Percentiles rank a stretch among this genome's conserved stretches.
These are phyloP conservation scores for Diaporthe citri DNA, from an alignment of 2,329 filamentous ascomycete genomes.

Conservation along the genomic window DNA sequence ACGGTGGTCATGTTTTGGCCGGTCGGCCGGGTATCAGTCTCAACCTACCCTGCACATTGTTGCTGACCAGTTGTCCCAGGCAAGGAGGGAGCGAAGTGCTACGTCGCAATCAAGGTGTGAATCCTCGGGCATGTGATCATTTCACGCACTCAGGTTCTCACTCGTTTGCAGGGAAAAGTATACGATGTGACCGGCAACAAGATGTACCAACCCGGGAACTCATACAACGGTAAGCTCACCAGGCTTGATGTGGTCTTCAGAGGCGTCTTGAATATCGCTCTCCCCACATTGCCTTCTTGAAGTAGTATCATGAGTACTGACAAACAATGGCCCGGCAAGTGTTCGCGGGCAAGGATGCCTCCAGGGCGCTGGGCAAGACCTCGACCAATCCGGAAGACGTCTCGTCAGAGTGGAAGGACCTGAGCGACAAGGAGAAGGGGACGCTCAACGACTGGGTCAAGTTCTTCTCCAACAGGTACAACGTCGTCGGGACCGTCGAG, in stretches of 20 bases:
- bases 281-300: background rate
- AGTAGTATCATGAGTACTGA: background rate
- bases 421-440: conserved; percentile 86
- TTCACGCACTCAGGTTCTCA: conserved; percentile 63
- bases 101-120: conserved; percentile 77
- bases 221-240: conserved; percentile 81
- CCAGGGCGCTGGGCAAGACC: conserved; percentile 88
- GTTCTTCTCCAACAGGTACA: conserved; percentile 98
- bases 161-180: conserved; percentile 79
- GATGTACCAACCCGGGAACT: conserved; percentile 84
- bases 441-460: conserved; percentile 92
- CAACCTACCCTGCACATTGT: background rate
- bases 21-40: background rate
- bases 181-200: conserved; percentile 95
- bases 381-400: conserved; percentile 90
- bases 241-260: background rate
- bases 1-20: background rate
- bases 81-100: conserved; percentile 72
- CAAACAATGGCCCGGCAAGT: conserved; percentile 67
- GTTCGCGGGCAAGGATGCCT: conserved; percentile 95
- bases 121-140: conserved; percentile 49
- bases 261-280: background rate
- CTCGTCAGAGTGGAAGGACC: conserved; percentile 82
- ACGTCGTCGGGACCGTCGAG: conserved; percentile 79
- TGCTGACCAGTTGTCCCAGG: conserved; percentile 58